Base-by-base conservation (phyloP, 306 rosid genomes). In the Ormosia semicastrata region DNA sequence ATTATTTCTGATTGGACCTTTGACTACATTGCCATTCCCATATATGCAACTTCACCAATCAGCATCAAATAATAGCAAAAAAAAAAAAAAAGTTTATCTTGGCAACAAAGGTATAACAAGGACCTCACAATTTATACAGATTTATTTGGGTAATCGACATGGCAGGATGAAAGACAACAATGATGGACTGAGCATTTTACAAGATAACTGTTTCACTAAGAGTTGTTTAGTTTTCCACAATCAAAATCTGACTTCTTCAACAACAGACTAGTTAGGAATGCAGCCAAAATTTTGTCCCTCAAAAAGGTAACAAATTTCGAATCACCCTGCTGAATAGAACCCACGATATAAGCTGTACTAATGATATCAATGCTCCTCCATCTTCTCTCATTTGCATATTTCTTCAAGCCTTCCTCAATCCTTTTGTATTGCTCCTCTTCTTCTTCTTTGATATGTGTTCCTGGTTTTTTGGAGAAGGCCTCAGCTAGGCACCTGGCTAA, bases 301-400 rank as follows among this genome's bases (percentile, higher is more conserved):
- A 87, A 44, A 46, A 84, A 79, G 56, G 66, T 70, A 7, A 78
- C 52, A 13, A 89, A 11, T 62, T 17, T 82, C 32, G 85, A 82
- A 63, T 85, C 58, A 73, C 81, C 53, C 59, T 76, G 59, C 65
- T 84, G 78, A 30, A 89, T 33, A 53, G 3, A 39, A 59, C 92
- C 92, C 71, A 85, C 87, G 8, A 85, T 8, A 64, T 83, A 83
- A 77, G 90, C 17, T n/a, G 83, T 34, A 62, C 50, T 3, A 9
- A 89, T 77, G 12, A 88, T 65, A 53, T 77, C 69, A 77, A 87
- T 58, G 72, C 91, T 66, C 79, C 92, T 85, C 89, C 94, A 87
- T 84, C 72, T 73, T 83, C 90, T 87, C 82, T 85, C 87, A 2
- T 46, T 53, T 0, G 85, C 88, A 53, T 82, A 91, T 80, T 89